Base-by-base conservation (phyloP, 169 alveolate genomes). In the Blepharisma undulans region DNA sequence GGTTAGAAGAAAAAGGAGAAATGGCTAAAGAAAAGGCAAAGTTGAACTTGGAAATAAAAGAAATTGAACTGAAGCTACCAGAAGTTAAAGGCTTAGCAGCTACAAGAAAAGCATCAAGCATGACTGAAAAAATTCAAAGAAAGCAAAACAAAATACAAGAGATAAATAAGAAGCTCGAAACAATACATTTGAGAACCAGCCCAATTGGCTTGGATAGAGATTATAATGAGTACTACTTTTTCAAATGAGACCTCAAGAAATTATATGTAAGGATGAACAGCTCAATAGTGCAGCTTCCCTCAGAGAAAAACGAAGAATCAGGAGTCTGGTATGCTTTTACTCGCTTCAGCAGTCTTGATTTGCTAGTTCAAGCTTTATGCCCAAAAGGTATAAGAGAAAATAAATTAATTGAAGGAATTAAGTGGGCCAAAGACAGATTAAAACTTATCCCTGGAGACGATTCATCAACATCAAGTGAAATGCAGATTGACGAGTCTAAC, bases 301-400 rank as follows among this genome's bases (percentile, higher is more conserved):
- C 36, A 25, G 92, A 89, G 25, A 86, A 66, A 8, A 29, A 19
- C 14, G 81, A 78, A 30, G 66, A 33, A 59, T 32, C n/a, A 48
- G 91, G 85, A 21, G 71, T 48, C 33, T 93, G 96, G 95, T 48
- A 34, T 76, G 80, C 86, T 76, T 93, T 90, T 84, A 84, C 88
- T 34, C 85, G 90, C 19, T 92, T 88, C 60, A 94, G 88, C 29
- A 84, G 87, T 18, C 89, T 92, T 76, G 92, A 86, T 14, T 82
- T 84, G 34, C 90, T 93, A 19, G 27, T 87, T 27, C 88, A 89
- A 22, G 77, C 90, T 21, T 76, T 93, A 77, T 86, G 72, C 66
- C 72, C 91, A n/a, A 93, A 93, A 33, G 96, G 96, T 14, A 74
- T 86, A 4, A 89, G 93, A 93, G 96, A 93, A 86, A 89, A 84